phyloP scores from a whole-genome alignment of 208 protist species.

The Novymonas esmeraldas region DNA sequence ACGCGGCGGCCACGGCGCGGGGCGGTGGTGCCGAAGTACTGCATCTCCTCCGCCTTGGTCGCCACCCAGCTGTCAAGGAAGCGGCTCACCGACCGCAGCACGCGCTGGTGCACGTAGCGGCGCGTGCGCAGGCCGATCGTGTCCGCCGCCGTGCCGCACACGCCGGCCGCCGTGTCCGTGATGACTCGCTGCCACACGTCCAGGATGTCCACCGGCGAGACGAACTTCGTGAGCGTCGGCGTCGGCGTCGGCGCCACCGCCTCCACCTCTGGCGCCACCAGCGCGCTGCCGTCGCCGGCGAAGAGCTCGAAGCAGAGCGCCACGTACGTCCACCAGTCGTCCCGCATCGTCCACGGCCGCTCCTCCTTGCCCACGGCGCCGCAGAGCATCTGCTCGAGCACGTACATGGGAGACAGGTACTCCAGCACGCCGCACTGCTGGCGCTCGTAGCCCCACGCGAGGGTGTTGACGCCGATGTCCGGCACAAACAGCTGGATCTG shows the following conservation, averaged over 20 bases:
- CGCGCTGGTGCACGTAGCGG: conserved; percentile 59
- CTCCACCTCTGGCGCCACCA: conserved; percentile 43
- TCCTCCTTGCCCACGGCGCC: conserved; percentile 38
- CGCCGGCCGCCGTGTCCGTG: conserved; percentile 20
- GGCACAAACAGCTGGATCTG: conserved; percentile 73
- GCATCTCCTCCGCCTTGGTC: conserved; percentile 59
- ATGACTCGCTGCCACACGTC: conserved; percentile 70
- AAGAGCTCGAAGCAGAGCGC: conserved; percentile 83
- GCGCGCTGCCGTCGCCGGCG: conserved; percentile 51
- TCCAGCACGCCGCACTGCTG: conserved; percentile 88
- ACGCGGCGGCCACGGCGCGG: conserved; percentile 20
- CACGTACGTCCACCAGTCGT: conserved; percentile 87
- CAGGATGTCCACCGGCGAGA: conserved; percentile 53
- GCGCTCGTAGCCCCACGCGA: conserved; percentile 79
- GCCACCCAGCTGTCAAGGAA: conserved; percentile 61
- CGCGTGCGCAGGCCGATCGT: conserved; percentile 37
- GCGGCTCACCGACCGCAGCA: conserved; percentile 57
- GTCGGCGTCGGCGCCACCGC: conserved; percentile 36
- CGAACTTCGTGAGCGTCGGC: conserved; percentile 50
- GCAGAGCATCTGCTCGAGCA: conserved; percentile 69
- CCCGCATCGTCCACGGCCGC: conserved; percentile 69
- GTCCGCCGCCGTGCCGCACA: conserved; percentile 20
- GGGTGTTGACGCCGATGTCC: conserved; percentile 64
- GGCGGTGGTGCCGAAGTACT: conserved; percentile 62
- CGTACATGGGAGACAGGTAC: conserved; percentile 76